Conservation (phyloP, 2,329 filamentous ascomycete species). For the Pseudocercospora crystallina region DNA sequence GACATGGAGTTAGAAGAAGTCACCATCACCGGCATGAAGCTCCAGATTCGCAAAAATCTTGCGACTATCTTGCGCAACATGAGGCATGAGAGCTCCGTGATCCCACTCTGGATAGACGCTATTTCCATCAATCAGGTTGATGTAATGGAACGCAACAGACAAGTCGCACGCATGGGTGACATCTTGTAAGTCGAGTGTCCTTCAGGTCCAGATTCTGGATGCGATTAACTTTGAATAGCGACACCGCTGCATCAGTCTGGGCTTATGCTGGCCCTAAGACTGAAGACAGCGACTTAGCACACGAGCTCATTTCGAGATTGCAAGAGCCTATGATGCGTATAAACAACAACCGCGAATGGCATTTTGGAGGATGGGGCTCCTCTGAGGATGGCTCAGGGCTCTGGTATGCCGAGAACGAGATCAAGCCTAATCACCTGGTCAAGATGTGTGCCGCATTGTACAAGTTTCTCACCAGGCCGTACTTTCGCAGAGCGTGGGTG, state of each 20-base stretch:
- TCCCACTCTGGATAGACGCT: conserved; percentile 8
- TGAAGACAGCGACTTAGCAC: conserved; percentile 11
- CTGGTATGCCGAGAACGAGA: conserved; percentile 5
- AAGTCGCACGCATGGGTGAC: conserved; percentile 7
- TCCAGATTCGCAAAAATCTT: not conserved
- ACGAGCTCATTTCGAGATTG: conserved; percentile 8
- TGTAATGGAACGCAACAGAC: conserved; percentile 4
- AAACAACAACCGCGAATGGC: conserved; percentile 11
- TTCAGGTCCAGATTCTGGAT: too few species aligned
- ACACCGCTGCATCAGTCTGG: not conserved
- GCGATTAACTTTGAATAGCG: too few species aligned
- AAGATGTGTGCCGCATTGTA: conserved; percentile 4
- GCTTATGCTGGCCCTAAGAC: conserved; percentile 4
- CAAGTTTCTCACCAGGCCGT: conserved; percentile 6
- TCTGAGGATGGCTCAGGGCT: not conserved
- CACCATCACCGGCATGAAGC: conserved; percentile 1
- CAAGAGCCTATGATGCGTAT: conserved; percentile 11
- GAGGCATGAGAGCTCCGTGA: not conserved
- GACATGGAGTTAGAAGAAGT: not conserved
- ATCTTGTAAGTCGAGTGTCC: too few species aligned
- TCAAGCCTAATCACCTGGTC: not conserved
- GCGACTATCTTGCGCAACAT: not conserved
- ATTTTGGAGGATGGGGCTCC: conserved; percentile 10
- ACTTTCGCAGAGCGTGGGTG: conserved; percentile 5
- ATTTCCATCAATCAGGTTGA: conserved; percentile 11